Base-by-base conservation (phyloP, 1,284 basidiomycete species). In the Ganoderma resinaceum region DNA sequence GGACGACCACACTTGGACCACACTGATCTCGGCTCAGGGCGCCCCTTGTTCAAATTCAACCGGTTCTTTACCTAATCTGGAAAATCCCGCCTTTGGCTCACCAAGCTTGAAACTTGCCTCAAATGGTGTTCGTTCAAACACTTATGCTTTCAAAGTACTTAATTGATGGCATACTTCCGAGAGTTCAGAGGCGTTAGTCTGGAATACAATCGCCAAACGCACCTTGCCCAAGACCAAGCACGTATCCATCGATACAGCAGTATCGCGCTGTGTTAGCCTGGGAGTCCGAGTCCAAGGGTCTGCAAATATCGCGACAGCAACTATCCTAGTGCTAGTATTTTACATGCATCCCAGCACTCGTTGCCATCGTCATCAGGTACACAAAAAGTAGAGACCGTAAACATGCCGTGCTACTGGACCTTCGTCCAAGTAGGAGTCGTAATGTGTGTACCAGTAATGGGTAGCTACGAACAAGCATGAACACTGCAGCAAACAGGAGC, bases 351-450 rank as follows among this genome's bases (percentile, higher is more conserved):
- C 73, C 65, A 69, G 66, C 65, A 69, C 67, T 74, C 73, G 63
- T 70, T 62, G 66, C 66, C 66, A 66, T 66, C 72, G 61, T 71
- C 70, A 66, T 65, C 66, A 68, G 58, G 62, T 72, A 73, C 67
- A 73, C 55, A 68, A 66, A 55, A 31, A 61, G 66, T 61, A 57
- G 57, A 73, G 72, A 69, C 69, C 73, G 72, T 75, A 70, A 75
- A 67, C 65, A 70, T 66, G 70, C 72, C 75, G 73, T 75, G 72
- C 76, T 71, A 70, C 62, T 65, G 65, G 70, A 72, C 66, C 71
- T 76, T 71, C 69, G 74, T 76, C 77, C 73, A 5, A 55, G 52
- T 33, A 63, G 69, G 63, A 70, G 63, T 72, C 71, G 71, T 72
- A 67, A 66, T 65, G 58, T 70, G 53, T 61, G 65, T 65, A 63